Conservation (phyloP, 352 stramenopile species). For the Phytophthora melonis region DNA sequence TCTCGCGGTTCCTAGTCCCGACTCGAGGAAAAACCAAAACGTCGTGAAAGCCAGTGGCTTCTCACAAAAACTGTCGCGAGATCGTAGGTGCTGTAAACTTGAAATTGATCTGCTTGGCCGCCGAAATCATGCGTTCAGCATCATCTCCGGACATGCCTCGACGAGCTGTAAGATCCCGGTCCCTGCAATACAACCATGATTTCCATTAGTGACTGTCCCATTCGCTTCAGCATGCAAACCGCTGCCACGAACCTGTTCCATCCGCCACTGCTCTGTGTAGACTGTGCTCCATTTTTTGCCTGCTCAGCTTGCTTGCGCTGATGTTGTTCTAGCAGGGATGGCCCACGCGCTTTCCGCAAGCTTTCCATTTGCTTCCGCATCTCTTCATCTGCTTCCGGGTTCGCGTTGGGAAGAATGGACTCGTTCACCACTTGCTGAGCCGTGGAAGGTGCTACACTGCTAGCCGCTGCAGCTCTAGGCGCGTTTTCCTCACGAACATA, state of each 20-base stretch:
- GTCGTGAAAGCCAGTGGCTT: constrained; percentile 10
- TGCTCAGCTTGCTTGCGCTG: constrained; percentile 75
- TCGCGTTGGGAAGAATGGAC: constrained; percentile 73
- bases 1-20: constrained; percentile 27
- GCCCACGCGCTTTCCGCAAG: constrained; percentile 62
- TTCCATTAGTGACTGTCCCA: neutral
- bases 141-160: constrained; percentile 75
- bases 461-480: constrained; percentile 29
- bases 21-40: constrained; percentile 26
- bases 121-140: constrained; percentile 77
- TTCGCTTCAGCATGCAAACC: neutral
- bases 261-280: constrained; percentile 27
- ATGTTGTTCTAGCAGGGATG: constrained; percentile 83
- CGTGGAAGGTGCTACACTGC: constrained; percentile 20
- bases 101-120: constrained; percentile 83
- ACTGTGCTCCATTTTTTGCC: constrained; percentile 25
- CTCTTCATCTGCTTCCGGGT: constrained; percentile 69
- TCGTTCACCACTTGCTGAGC: constrained; percentile 53
- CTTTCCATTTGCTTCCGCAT: constrained; percentile 79
- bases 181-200: constrained; percentile 40
- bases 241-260: constrained; percentile 73
- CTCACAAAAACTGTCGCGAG: constrained; percentile 83
- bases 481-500: constrained; percentile 84
- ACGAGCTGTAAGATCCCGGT: constrained; percentile 72
- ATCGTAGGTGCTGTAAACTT: constrained; percentile 89